These are phyloP conservation scores for Pugionium dolabratum DNA, from an alignment of 345 rosid genomes.

Conservation along the genomic window DNA sequence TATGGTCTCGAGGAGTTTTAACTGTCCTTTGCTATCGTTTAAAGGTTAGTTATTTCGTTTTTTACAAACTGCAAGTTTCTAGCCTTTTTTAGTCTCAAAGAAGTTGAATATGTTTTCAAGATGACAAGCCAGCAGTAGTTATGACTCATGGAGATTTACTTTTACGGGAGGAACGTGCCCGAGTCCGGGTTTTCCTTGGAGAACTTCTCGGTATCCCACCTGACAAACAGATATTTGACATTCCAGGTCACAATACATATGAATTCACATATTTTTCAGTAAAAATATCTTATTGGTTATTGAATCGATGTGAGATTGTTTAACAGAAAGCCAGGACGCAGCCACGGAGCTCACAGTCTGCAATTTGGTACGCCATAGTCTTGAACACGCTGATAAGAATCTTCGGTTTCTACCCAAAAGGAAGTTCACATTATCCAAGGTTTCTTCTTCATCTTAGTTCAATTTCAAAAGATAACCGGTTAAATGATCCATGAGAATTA, in stretches of 20 bases:
- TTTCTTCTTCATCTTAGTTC: constrained; percentile 28
- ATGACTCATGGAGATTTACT: constrained; percentile 85
- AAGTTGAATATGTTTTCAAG: constrained; percentile 42
- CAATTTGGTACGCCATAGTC: constrained; percentile 69
- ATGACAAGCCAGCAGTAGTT: constrained; percentile 83
- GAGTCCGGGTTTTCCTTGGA: constrained; percentile 56
- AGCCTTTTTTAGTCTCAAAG: background rate
- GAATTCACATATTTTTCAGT: background rate
- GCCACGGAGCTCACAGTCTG: constrained; percentile 52
- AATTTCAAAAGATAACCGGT: constrained; percentile 7
- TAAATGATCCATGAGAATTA: too few species aligned
- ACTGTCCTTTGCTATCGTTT: constrained; percentile 62
- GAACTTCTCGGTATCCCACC: constrained; percentile 74
- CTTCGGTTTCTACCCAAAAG: constrained; percentile 43
- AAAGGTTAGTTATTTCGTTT: constrained; percentile 49
- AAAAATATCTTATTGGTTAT: background rate
- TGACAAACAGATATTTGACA: constrained; percentile 69
- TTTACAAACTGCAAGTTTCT: background rate
- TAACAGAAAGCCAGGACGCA: constrained; percentile 55
- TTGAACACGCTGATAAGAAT: constrained; percentile 79
- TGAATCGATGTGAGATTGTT: constrained; percentile 34
- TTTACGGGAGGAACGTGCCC: constrained; percentile 55
- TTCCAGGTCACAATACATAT: constrained; percentile 56
- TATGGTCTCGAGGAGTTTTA: constrained; percentile 49
- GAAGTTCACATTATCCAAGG: constrained; percentile 46